Percentiles rank a stretch among this genome's conserved stretches.
Evolutionary conservation across 1,284 basidiomycete species (phyloP).

Genomic region (Takashimella koratensis): DNA sequence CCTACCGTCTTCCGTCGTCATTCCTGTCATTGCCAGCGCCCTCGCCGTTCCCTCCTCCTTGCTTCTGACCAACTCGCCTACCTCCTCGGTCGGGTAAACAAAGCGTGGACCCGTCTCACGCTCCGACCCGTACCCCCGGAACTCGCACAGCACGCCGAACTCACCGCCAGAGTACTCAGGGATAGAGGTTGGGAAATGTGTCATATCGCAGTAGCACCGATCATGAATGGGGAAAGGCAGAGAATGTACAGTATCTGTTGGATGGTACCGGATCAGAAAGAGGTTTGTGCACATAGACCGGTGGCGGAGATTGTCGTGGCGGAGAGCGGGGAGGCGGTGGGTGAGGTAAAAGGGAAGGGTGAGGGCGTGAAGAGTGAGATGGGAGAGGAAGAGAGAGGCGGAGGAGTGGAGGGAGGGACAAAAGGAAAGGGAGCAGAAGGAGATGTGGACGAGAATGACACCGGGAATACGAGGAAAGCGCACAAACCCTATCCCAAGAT

Average conservation of each 20-base stretch:
- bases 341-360: background rate
- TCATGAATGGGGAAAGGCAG: background rate
- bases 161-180: conserved; percentile 10
- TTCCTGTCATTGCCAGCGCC: background rate
- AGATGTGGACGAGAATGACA: too few relatives aligned
- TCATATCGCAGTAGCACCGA: conserved; percentile 14
- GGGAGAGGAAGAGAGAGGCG: background rate
- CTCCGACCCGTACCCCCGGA: background rate
- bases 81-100: conserved; percentile 12
- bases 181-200: conserved; percentile 17
- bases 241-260: conserved; percentile 11
- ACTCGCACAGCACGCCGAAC: conserved; percentile 6
- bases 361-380: background rate
- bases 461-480: background rate
- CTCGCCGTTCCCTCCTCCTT: background rate
- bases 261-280: conserved; percentile 13
- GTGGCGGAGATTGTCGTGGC: conserved; percentile 19
- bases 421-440: too few relatives aligned
- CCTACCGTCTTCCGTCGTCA: background rate
- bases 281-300: conserved; percentile 11
- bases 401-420: background rate
- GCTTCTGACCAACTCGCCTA: background rate
- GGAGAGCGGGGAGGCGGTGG: background rate
- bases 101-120: conserved; percentile 9
- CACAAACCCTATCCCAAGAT: background rate